These are phyloP conservation scores for Cercophora sp. DNA, from an alignment of 495 filamentous ascomycete genomes.

Conservation along the genomic window DNA sequence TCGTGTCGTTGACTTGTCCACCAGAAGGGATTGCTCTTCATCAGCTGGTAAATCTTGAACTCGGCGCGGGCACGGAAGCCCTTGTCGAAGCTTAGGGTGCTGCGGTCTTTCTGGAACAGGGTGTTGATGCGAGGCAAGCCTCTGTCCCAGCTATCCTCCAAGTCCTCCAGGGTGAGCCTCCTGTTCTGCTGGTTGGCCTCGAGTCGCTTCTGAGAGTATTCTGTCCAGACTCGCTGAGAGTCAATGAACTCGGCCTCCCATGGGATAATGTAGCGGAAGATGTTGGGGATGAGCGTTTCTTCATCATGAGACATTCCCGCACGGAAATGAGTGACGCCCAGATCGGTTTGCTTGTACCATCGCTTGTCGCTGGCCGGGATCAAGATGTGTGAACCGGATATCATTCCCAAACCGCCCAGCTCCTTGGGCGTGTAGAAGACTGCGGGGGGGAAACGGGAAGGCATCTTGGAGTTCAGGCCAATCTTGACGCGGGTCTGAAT, in stretches of 20 bases:
- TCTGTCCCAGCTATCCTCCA: conserved; percentile 99
- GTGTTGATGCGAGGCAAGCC: conserved; percentile 98
- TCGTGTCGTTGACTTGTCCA: conserved; percentile 99
- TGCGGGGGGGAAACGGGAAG: conserved; percentile 95
- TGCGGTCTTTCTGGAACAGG: conserved; percentile 97
- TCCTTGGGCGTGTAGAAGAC: conserved; percentile 99
- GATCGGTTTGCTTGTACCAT: conserved; percentile 97
- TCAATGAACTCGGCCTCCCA: conserved; percentile 99
- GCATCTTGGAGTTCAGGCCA: conserved; percentile 99
- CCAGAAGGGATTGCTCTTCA: conserved; percentile 99
- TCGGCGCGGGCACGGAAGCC: conserved; percentile 94
- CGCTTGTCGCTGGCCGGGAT: conserved; percentile 98
- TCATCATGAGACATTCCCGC: conserved; percentile 98
- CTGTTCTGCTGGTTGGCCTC: conserved; percentile 98
- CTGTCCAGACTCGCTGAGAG: conserved; percentile 97
- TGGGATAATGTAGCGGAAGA: conserved; percentile 99
- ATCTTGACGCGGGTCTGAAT: conserved; percentile 99
- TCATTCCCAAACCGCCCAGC: conserved; percentile 96
- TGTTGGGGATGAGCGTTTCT: conserved; percentile 96
- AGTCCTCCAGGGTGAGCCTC: conserved; percentile 88
- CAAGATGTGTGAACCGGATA: conserved; percentile 96
- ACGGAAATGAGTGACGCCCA: conserved; percentile 95
- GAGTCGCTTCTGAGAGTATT: conserved; percentile 96
- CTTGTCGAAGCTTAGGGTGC: conserved; percentile 97
- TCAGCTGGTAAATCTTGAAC: conserved; percentile 97